Conservation (phyloP, 139 green algal genomes). For the Marvania coccoides region DNA sequence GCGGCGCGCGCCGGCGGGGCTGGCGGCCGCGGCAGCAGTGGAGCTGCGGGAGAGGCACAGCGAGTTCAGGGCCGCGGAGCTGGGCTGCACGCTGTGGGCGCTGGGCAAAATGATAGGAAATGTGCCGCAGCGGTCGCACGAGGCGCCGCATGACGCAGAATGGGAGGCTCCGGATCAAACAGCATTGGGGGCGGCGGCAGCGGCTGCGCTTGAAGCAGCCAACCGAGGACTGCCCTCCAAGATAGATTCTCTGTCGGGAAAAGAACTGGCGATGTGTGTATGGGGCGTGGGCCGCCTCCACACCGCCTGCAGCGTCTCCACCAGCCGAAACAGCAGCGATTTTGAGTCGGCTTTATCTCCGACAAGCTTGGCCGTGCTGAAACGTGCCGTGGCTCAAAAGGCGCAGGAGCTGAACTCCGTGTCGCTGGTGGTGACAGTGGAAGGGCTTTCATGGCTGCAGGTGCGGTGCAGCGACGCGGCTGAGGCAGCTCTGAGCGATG, state of each 20-base stretch:
- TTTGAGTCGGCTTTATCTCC: background rate
- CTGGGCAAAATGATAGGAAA: slow-evolving; percentile 6
- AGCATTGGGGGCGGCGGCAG: background rate
- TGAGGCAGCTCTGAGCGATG: too few relatives aligned
- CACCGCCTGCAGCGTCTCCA: background rate
- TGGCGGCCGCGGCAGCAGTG: background rate
- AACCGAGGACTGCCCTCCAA: background rate
- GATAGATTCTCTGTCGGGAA: background rate
- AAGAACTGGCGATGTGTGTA: background rate
- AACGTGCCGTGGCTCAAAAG: too few relatives aligned
- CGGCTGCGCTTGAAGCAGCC: background rate
- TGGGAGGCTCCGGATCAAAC: background rate
- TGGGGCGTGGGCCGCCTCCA: background rate
- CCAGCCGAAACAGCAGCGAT: background rate
- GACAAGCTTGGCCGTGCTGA: too few relatives aligned
- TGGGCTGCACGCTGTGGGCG: slow-evolving; percentile 20
- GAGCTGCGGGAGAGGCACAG: background rate
- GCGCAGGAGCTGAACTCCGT: too few relatives aligned
- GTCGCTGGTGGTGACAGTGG: too few relatives aligned
- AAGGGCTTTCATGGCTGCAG: too few relatives aligned
- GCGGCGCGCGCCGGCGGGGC: too few relatives aligned
- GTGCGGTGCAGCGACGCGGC: too few relatives aligned
- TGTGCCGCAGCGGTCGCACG: too few relatives aligned
- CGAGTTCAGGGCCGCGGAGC: slow-evolving; percentile 6
- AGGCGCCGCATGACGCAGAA: too few relatives aligned